These are phyloP conservation scores for Exophiala sp. DNA, from an alignment of 2,329 filamentous ascomycete genomes.

Conservation along the genomic window DNA sequence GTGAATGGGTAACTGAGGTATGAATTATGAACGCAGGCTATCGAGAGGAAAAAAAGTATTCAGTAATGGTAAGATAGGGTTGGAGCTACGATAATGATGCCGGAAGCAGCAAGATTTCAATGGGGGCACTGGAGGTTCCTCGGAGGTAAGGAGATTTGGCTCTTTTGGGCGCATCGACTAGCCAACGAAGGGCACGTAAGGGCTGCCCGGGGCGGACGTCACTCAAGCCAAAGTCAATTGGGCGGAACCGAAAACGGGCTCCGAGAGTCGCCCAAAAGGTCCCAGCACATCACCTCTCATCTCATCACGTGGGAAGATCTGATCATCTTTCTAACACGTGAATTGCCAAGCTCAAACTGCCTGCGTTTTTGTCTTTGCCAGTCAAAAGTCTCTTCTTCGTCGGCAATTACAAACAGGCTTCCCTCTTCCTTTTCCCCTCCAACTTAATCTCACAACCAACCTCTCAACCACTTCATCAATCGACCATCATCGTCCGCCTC, in stretches of 20 bases:
- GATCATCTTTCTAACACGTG: too few relatives aligned
- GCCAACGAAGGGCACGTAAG: slow-evolving; percentile 1
- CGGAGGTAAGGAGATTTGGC: too few relatives aligned
- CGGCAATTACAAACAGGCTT: too few relatives aligned
- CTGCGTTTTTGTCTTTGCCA: neutral
- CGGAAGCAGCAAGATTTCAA: neutral
- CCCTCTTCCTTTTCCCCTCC: neutral
- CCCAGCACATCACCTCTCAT: too few relatives aligned
- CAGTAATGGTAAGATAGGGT: slow-evolving; percentile 5
- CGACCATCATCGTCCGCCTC: neutral
- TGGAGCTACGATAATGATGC: neutral
- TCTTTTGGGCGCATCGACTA: neutral
- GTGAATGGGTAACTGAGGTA: slow-evolving; percentile 13
- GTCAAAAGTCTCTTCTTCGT: neutral
- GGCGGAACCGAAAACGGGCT: too few relatives aligned
- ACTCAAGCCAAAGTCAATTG: too few relatives aligned
- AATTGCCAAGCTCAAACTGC: too few relatives aligned
- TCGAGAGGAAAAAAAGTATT: neutral
- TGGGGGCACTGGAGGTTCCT: slow-evolving; percentile 7
- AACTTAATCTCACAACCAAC: slow-evolving; percentile 3
- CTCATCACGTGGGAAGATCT: too few relatives aligned
- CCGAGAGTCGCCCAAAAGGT: too few relatives aligned
- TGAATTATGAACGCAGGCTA: neutral
- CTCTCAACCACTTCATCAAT: slow-evolving; percentile 6
- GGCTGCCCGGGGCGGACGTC: neutral